Evolutionary conservation across 208 protist species (phyloP).

Genomic region (Trypanosoma caninum): DNA sequence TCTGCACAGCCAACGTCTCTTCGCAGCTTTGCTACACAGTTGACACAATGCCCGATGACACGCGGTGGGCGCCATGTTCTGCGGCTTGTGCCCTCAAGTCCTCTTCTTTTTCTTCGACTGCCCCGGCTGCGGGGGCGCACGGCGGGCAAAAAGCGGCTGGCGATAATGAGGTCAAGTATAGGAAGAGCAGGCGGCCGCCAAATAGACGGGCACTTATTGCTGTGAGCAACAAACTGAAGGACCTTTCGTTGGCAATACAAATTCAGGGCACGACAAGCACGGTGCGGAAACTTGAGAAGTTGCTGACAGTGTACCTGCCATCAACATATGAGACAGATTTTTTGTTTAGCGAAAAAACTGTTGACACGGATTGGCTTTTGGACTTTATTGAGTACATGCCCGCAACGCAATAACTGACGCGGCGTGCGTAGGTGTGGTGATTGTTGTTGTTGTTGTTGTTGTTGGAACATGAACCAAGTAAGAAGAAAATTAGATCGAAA

Average conservation of each 20-base stretch:
- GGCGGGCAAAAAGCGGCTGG: not conserved
- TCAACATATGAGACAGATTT: slow-evolving; percentile 24
- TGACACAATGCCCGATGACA: slow-evolving; percentile 23
- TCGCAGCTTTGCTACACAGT: no score
- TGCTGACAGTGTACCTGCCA: slow-evolving; percentile 22
- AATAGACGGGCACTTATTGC: slow-evolving; percentile 18
- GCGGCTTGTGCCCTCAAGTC: not conserved
- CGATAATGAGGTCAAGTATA: slow-evolving; percentile 2
- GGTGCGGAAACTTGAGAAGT: slow-evolving; percentile 13
- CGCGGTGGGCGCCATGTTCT: slow-evolving; percentile 10
- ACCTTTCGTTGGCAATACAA: slow-evolving; percentile 7
- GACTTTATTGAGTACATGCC: slow-evolving; percentile 20
- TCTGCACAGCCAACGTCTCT: no score
- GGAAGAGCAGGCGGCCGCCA: slow-evolving; percentile 12
- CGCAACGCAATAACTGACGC: slow-evolving; percentile 6
- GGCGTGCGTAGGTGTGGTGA: no score
- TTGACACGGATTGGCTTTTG: slow-evolving; percentile 23
- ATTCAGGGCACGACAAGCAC: not conserved
- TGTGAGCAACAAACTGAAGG: slow-evolving; percentile 3
- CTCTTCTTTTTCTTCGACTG: no score
- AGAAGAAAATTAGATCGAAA: no score
- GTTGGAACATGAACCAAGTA: not conserved
- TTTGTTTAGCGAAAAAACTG: slow-evolving; percentile 16
- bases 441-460: no score
- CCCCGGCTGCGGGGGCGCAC: not conserved